These are phyloP conservation scores for Sambucus nigra DNA, from an alignment of 129 eudicot genomes.

Conservation along the genomic window DNA sequence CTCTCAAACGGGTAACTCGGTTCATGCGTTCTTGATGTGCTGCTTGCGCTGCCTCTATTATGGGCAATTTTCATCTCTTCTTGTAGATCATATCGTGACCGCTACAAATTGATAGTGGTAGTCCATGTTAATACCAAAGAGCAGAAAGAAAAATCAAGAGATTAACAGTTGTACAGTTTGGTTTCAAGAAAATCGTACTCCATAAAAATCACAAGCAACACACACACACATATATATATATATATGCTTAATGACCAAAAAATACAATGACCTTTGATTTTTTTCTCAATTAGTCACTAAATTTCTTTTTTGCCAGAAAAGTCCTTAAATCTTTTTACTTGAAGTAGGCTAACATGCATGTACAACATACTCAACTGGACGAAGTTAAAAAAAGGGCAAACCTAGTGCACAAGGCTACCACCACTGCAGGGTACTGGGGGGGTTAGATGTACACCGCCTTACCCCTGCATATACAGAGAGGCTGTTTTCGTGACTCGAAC, in stretches of 20 bases:
- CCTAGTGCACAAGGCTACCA: too few relatives aligned
- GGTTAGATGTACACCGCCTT: too few relatives aligned
- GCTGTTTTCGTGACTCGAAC: too few relatives aligned
- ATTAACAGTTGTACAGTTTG: too few relatives aligned
- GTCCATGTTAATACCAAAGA: constrained; percentile 14
- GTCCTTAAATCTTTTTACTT: too few relatives aligned
- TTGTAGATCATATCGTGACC: constrained; percentile 61
- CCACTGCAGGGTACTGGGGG: too few relatives aligned
- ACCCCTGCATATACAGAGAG: too few relatives aligned
- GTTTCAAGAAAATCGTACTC: background rate
- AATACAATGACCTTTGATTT: background rate
- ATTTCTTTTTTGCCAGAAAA: background rate
- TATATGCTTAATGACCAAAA: background rate
- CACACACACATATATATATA: too few relatives aligned
- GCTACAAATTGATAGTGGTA: constrained; percentile 29
- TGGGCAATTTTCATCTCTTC: constrained; percentile 59
- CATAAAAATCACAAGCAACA: too few relatives aligned
- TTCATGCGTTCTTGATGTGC: constrained; percentile 37
- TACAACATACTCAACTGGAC: background rate
- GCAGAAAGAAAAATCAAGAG: too few relatives aligned
- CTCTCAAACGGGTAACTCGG: constrained; percentile 34
- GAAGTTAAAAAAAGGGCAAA: too few relatives aligned
- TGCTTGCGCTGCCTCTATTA: constrained; percentile 31
- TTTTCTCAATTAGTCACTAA: background rate
- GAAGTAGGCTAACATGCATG: background rate